Evolutionary conservation across 768 basidiomycete species (phyloP).

Genomic region (Lactifluus subvellereus): DNA sequence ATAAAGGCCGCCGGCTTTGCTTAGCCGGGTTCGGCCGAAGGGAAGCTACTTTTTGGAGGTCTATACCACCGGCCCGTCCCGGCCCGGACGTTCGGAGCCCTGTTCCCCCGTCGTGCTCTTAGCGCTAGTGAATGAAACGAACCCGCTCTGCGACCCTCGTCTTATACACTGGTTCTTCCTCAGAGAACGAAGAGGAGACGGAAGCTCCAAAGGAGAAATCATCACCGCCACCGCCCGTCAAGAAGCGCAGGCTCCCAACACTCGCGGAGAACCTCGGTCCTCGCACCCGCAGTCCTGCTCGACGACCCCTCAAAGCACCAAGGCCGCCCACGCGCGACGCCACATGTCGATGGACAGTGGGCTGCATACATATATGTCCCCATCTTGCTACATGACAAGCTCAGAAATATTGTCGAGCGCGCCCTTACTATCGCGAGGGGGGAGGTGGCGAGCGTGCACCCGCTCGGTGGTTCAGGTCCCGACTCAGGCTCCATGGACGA

Average conservation of each 20-base stretch:
- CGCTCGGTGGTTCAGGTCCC: slow-evolving; percentile 32
- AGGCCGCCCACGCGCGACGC: slow-evolving; percentile 67
- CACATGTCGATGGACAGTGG: slow-evolving; percentile 85
- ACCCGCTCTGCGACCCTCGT: slow-evolving; percentile 11
- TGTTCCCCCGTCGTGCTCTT: too few relatives aligned
- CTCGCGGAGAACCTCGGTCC: slow-evolving; percentile 46
- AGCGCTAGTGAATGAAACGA: slow-evolving; percentile 15
- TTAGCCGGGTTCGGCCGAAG: too few relatives aligned
- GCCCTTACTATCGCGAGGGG: slow-evolving; percentile 41
- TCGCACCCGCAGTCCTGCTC: slow-evolving; percentile 44
- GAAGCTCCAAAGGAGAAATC: not conserved
- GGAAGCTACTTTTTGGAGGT: too few relatives aligned
- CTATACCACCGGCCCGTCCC: too few relatives aligned
- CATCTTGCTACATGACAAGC: slow-evolving; percentile 40
- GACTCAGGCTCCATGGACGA: slow-evolving; percentile 22
- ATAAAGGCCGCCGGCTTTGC: too few relatives aligned
- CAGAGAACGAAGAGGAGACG: not conserved
- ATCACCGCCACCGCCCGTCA: slow-evolving; percentile 26
- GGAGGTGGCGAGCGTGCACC: slow-evolving; percentile 43
- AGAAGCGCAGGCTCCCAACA: slow-evolving; percentile 51
- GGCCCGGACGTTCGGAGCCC: too few relatives aligned
- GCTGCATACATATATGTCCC: slow-evolving; percentile 74
- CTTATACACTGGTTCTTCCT: slow-evolving; percentile 13
- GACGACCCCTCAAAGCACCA: slow-evolving; percentile 81
- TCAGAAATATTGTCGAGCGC: slow-evolving; percentile 44